phyloP scores from a whole-genome alignment of 805 yeast species.

The Candida orba region DNA sequence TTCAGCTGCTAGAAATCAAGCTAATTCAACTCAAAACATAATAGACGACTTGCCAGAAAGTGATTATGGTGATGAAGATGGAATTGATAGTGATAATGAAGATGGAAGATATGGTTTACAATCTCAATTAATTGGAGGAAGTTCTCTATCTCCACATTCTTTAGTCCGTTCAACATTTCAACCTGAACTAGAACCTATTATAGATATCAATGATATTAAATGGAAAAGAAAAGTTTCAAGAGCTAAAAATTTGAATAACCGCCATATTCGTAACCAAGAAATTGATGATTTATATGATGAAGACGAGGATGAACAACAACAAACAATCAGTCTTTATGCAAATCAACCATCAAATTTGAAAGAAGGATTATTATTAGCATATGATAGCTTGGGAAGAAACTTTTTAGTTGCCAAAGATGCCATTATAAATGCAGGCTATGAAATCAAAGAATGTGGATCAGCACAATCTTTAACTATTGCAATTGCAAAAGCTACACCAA shows the following conservation, averaged over 20 bases:
- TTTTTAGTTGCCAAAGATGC: conserved; percentile 59
- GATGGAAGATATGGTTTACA: conserved; percentile 1
- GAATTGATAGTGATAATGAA: conserved; percentile 18
- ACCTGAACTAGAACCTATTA: conserved; percentile 22
- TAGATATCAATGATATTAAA: conserved; percentile 12
- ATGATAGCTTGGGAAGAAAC: conserved; percentile 62
- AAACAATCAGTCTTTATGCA: conserved; percentile 65
- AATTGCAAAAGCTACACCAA: conserved; percentile 71
- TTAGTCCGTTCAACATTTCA: conserved; percentile 20
- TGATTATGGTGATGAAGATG: conserved; percentile 25
- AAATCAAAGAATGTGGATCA: conserved; percentile 55
- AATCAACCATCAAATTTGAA: conserved; percentile 69
- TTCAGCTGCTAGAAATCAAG: conserved; percentile 35
- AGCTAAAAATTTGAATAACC: neutral
- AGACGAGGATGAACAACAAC: conserved; percentile 27
- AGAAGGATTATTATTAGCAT: conserved; percentile 74
- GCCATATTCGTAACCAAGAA: neutral
- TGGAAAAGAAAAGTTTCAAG: neutral
- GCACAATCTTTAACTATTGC: conserved; percentile 63
- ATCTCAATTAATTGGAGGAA: conserved; percentile 21
- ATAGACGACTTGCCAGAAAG: conserved; percentile 27
- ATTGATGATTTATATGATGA: conserved; percentile 8
- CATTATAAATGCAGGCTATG: conserved; percentile 49
- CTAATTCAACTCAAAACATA: conserved; percentile 13
- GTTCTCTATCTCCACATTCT: conserved; percentile 16